phyloP scores from a whole-genome alignment of 768 basidiomycete species.

The Xanthoconium purpureum region DNA sequence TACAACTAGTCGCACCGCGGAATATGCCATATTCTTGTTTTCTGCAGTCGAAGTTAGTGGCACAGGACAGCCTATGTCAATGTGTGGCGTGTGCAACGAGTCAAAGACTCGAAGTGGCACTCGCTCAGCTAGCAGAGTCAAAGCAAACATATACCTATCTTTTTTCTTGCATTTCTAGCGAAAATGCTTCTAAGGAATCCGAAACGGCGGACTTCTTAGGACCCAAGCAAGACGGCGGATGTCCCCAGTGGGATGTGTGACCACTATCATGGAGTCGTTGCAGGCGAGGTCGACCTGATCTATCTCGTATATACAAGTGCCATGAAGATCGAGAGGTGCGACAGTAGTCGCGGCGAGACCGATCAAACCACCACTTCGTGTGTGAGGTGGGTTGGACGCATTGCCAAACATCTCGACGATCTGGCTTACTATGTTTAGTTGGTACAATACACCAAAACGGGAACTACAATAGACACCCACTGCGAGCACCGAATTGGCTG shows the following conservation, averaged over 20 bases:
- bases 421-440: constrained; percentile 37
- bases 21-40: neutral
- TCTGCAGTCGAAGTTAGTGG: neutral
- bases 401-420: constrained; percentile 92
- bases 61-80: neutral
- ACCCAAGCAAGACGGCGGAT: no score
- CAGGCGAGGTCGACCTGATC: no score
- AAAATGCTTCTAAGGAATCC: no score
- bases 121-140: neutral
- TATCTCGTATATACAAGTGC: no score
- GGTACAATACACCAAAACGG: neutral
- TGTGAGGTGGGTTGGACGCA: constrained; percentile 76
- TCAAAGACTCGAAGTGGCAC: neutral
- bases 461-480: neutral
- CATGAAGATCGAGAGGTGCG: constrained; percentile 37
- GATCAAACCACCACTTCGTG: constrained; percentile 92
- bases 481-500: neutral
- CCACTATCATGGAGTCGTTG: neutral
- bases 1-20: no score
- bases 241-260: neutral
- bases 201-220: no score
- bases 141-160: neutral
- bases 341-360: constrained; percentile 97
- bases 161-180: no score
- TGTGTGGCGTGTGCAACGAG: neutral